Conservation (phyloP, 805 yeast species). For the Wickerhamiella lipophila region DNA sequence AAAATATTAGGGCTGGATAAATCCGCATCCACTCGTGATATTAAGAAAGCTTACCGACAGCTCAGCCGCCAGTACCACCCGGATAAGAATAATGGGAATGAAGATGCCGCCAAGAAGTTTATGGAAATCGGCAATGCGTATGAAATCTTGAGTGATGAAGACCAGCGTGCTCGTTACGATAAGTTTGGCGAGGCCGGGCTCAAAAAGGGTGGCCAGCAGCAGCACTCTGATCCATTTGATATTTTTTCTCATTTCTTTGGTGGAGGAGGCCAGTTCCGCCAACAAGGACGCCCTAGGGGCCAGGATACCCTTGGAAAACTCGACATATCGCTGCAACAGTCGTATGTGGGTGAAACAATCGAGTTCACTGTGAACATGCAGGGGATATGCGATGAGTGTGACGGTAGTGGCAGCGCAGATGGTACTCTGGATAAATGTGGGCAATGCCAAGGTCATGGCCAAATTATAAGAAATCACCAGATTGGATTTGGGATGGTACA, state of each 20-base stretch:
- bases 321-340: slow-evolving; percentile 47
- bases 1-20: slow-evolving; percentile 54
- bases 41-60: slow-evolving; percentile 72
- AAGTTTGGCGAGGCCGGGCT: slow-evolving; percentile 65
- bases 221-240: slow-evolving; percentile 40
- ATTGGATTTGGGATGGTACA: slow-evolving; percentile 87
- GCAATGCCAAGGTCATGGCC: slow-evolving; percentile 66
- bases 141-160: slow-evolving; percentile 63
- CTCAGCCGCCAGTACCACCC: slow-evolving; percentile 84
- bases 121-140: slow-evolving; percentile 90
- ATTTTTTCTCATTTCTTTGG: slow-evolving; percentile 55
- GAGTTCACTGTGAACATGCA: slow-evolving; percentile 56
- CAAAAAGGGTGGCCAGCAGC: slow-evolving; percentile 31
- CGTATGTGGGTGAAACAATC: slow-evolving; percentile 53
- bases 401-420: slow-evolving; percentile 78
- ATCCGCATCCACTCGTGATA: slow-evolving; percentile 64
- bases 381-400: slow-evolving; percentile 62
- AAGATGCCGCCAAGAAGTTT: slow-evolving; percentile 72
- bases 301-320: slow-evolving; percentile 47
- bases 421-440: slow-evolving; percentile 54
- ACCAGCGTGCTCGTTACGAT: slow-evolving; percentile 59
- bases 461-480: slow-evolving; percentile 50
- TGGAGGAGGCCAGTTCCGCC: slow-evolving; percentile 30
- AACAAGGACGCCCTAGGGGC: slow-evolving; percentile 39
- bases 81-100: slow-evolving; percentile 70